These are phyloP conservation scores for Suillus sp. DNA, from an alignment of 768 basidiomycete genomes.

Conservation along the genomic window DNA sequence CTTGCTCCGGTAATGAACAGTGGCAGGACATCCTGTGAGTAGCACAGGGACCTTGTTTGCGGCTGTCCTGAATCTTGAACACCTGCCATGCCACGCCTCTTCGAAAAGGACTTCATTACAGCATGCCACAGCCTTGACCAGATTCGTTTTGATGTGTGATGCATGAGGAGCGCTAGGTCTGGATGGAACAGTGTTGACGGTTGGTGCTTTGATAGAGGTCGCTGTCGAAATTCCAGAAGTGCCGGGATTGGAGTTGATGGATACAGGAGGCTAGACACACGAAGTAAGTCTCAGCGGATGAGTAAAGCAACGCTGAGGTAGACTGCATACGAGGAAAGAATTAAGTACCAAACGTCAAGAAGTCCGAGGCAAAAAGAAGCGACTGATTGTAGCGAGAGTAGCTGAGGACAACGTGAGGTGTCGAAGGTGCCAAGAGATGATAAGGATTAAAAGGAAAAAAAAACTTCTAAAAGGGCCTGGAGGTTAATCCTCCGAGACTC, in stretches of 20 bases:
- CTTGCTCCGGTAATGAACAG: constrained; percentile 19
- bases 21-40: constrained; percentile 15
- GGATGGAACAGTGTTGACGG: not conserved
- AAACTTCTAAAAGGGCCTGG: no score
- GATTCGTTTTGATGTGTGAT: not conserved
- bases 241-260: not conserved
- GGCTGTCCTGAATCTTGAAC: not conserved
- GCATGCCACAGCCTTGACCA: constrained; percentile 10
- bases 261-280: no score
- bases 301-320: no score
- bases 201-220: not conserved
- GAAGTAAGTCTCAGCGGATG: no score
- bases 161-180: constrained; percentile 9
- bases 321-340: no score
- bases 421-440: no score
- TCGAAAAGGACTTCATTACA: constrained; percentile 14
- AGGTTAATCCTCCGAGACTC: no score
- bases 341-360: no score
- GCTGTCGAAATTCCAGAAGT: not conserved
- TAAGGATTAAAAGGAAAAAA: no score
- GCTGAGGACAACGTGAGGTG: no score
- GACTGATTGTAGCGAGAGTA: no score
- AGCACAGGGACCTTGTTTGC: not conserved
- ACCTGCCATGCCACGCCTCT: constrained; percentile 14
- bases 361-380: no score